phyloP scores from a whole-genome alignment of 805 yeast genomes.

The Groenewaldozyma tartarivorans region DNA sequence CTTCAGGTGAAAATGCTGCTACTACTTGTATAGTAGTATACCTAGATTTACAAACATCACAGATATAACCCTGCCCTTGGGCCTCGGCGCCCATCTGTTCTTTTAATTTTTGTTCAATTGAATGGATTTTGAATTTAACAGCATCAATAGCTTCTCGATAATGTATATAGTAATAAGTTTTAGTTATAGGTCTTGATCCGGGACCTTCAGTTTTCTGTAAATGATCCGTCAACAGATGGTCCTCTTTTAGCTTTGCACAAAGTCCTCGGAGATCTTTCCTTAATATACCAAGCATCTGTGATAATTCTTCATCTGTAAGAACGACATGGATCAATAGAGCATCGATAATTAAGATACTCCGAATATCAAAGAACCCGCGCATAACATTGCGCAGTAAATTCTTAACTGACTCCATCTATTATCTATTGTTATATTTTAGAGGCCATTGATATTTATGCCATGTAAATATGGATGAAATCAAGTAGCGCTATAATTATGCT shows the following conservation, averaged over 20 bases:
- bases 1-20: conserved; percentile 68
- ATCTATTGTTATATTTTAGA: too few relatives aligned
- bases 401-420: conserved; percentile 34
- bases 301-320: conserved; percentile 83
- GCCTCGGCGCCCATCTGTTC: conserved; percentile 76
- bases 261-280: conserved; percentile 71
- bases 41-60: conserved; percentile 75
- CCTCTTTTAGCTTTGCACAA: conserved; percentile 76
- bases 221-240: conserved; percentile 63
- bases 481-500: too few relatives aligned
- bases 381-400: conserved; percentile 66
- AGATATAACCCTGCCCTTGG: conserved; percentile 88
- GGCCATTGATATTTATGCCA: too few relatives aligned
- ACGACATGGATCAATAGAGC: conserved; percentile 84
- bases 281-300: conserved; percentile 70
- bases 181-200: conserved; percentile 54
- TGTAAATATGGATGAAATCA: too few relatives aligned
- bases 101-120: conserved; percentile 66
- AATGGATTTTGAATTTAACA: conserved; percentile 92
- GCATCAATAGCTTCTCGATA: conserved; percentile 91
- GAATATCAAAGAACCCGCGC: conserved; percentile 78
- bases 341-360: conserved; percentile 77
- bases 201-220: conserved; percentile 42
- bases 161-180: conserved; percentile 81
- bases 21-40: conserved; percentile 84